phyloP scores from a whole-genome alignment of 345 rosid species.

The Aurinia saxatilis region DNA sequence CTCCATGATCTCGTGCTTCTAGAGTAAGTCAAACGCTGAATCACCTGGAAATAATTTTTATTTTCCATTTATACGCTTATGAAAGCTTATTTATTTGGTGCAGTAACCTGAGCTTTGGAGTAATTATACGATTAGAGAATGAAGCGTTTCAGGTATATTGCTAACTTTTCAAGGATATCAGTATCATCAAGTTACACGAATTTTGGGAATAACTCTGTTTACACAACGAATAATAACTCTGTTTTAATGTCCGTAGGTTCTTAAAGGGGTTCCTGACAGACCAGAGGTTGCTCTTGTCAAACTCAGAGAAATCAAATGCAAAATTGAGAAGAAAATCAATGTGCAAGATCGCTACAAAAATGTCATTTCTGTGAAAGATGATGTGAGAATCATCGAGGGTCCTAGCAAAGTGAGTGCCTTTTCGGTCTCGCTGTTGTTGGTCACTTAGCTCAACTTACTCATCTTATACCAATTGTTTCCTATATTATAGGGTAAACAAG shows the following conservation, averaged over 20 bases:
- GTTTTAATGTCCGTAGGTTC: conserved; percentile 42
- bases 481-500: conserved; percentile 75
- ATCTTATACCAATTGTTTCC: background rate
- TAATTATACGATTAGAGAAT: conserved; percentile 89
- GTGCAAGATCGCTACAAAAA: conserved; percentile 71
- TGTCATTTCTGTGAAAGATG: conserved; percentile 66
- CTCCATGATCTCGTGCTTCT: conserved; percentile 91
- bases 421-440: conserved; percentile 7
- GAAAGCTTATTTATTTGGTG: conserved; percentile 18
- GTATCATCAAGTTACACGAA: background rate
- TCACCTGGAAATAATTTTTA: background rate
- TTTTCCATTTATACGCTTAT: background rate
- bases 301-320: conserved; percentile 90
- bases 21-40: conserved; percentile 54
- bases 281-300: conserved; percentile 76
- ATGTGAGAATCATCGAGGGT: conserved; percentile 76
- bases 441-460: background rate
- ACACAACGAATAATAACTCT: conserved; percentile 7
- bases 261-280: conserved; percentile 92
- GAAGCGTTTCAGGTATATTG: conserved; percentile 82
- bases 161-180: background rate
- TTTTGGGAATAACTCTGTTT: conserved; percentile 17
- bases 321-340: conserved; percentile 65
- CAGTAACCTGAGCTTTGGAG: conserved; percentile 88
- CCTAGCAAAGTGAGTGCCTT: conserved; percentile 70